Evolutionary conservation across 2,329 filamentous ascomycete species (phyloP).

Genomic region (Coleophoma cylindrospora): DNA sequence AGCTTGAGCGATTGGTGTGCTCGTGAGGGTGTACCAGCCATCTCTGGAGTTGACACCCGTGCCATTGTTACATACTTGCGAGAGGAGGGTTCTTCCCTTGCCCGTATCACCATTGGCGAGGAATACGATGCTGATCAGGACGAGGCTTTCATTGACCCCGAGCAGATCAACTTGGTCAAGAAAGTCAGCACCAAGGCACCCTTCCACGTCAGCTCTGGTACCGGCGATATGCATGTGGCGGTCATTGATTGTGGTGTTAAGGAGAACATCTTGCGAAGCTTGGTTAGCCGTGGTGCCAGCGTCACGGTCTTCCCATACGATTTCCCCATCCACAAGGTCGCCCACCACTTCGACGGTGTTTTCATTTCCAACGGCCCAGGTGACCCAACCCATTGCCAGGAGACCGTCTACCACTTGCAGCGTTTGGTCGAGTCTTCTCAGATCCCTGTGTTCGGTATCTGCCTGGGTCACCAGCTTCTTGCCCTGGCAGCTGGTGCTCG

Average conservation of each 20-base stretch:
- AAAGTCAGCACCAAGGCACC: conserved; percentile 97
- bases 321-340: conserved; percentile 97
- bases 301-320: conserved; percentile 95
- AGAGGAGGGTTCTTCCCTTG: conserved; percentile 94
- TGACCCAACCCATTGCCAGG: conserved; percentile 94
- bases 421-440: conserved; percentile 88
- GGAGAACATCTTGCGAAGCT: conserved; percentile 96
- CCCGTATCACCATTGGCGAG: conserved; percentile 89
- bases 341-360: conserved; percentile 95
- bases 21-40: conserved; percentile 90
- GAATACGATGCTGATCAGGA: conserved; percentile 99
- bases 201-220: conserved; percentile 84
- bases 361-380: conserved; percentile 99
- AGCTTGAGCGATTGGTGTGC: conserved; percentile 91
- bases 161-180: conserved; percentile 93
- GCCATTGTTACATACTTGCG: conserved; percentile 93
- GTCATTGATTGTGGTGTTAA: conserved; percentile 98
- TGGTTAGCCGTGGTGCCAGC: conserved; percentile 86
- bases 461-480: conserved; percentile 92
- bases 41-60: conserved; percentile 94
- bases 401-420: conserved; percentile 87
- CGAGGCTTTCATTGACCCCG: conserved; percentile 90
- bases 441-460: conserved; percentile 95
- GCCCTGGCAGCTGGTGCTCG: conserved; percentile 82
- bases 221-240: conserved; percentile 84